Base-by-base conservation (phyloP, 163 green algal genomes). In the Prototheca wickerhamii region DNA sequence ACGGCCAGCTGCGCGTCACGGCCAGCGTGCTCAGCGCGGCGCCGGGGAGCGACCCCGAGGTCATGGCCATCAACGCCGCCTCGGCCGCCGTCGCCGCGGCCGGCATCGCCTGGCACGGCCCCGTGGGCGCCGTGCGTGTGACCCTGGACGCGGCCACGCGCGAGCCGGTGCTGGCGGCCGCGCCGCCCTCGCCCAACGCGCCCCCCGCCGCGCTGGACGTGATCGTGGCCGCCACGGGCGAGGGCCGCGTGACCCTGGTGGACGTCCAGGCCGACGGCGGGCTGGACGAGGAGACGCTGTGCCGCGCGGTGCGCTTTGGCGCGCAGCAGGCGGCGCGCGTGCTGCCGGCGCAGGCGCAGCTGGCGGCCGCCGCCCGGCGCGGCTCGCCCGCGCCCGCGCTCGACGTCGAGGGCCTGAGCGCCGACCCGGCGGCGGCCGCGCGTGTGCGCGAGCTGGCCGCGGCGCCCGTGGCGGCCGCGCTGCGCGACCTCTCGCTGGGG, bases 41-140 rank as follows among this genome's bases (percentile, higher is more conserved):
- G 61, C 64, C 69, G 26, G n/a, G 21, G n/a, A 30, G 64, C 2
- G 74, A 93, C 33, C 74, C 82, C 0, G 80, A 84, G 18, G 71
- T 86, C 15, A 28, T 92, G 25, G 79, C 79, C 3, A 85, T 96
- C 62, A 95, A 91, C 68, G 84, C 84, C 8, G 84, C 82, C 12
- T 91, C 86, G 26, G 86, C 83, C 20, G 89, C 89, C 3, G 63
- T 96, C 17, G 33, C 62, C 30, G 50, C 37, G 33, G 89, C 84
- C 3, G 59, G 78, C 70, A 76, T 95, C 25, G 83, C 88, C 4
- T 95, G 86, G 82, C 52, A 58, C 23, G 88, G 84, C 1, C 88
- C 88, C 10, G 63, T 92, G 15, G 89, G 72, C 49, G 84, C 72
- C 50, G 80, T 72, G 26, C 49, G 73, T 5, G 52, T 79, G 26